Evolutionary conservation across 192 early-diverging fungal genomes (phyloP).

Genomic region (Coemansia reversa): DNA sequence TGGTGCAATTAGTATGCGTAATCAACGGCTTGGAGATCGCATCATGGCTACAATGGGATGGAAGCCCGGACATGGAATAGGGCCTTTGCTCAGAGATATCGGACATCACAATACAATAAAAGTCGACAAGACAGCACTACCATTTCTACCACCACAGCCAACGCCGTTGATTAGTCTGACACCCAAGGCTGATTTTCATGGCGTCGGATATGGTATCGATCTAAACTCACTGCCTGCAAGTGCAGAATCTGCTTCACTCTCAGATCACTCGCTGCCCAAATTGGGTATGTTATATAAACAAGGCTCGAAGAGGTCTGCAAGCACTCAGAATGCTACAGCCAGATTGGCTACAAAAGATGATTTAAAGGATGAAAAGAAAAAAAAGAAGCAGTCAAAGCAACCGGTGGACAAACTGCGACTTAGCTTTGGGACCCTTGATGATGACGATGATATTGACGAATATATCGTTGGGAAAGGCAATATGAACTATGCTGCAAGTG

Average conservation of each 20-base stretch:
- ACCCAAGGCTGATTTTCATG: constrained; percentile 15
- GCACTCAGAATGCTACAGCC: not conserved
- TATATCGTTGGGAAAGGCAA: not conserved
- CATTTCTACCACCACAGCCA: constrained; percentile 10
- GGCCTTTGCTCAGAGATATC: constrained; percentile 52
- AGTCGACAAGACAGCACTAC: not conserved
- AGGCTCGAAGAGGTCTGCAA: not conserved
- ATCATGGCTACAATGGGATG: constrained; percentile 84
- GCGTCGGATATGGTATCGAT: constrained; percentile 34
- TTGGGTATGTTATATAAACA: constrained; percentile 31
- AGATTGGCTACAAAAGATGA: not conserved
- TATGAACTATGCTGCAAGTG: not conserved
- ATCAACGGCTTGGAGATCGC: constrained; percentile 50
- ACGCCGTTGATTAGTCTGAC: not conserved
- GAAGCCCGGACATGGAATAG: constrained; percentile 83
- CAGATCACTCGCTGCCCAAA: constrained; percentile 1
- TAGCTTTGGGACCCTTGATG: constrained; percentile 31
- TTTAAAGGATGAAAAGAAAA: constrained; percentile 4
- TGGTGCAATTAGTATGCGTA: not conserved
- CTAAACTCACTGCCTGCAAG: not conserved
- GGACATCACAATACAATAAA: not conserved
- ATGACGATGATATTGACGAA: constrained; percentile 7
- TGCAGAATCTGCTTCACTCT: no score
- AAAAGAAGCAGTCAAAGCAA: constrained; percentile 6
- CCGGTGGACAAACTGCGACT: constrained; percentile 14